Evolutionary conservation across 2,329 filamentous ascomycete species (phyloP).

Genomic region (Apiospora koreana): DNA sequence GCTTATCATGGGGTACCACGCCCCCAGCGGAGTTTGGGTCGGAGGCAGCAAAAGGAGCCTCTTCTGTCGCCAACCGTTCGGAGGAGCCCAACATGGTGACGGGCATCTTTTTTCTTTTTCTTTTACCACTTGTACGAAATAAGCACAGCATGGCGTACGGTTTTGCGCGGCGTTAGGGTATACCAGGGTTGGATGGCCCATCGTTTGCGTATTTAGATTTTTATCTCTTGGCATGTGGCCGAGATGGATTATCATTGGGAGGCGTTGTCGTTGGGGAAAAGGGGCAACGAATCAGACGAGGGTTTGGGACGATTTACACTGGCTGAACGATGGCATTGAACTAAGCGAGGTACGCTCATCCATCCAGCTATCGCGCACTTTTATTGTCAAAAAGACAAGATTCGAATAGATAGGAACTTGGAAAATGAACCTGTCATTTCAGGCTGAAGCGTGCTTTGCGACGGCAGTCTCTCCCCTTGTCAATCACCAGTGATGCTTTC

Average conservation of each 20-base stretch:
- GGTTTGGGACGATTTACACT: background rate
- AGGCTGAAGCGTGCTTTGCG: background rate
- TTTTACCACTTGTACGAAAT: background rate
- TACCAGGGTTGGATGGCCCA: constrained; percentile 9
- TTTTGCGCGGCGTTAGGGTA: constrained; percentile 7
- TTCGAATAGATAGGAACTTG: background rate
- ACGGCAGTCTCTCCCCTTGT: background rate
- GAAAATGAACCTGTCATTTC: background rate
- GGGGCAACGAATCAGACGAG: background rate
- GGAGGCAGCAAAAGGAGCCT: background rate
- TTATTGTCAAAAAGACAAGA: background rate
- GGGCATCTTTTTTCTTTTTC: background rate
- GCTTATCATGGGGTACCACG: background rate
- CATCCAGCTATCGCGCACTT: background rate
- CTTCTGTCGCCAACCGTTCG: background rate
- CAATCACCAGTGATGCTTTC: background rate
- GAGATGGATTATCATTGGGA: background rate
- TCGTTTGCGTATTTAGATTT: background rate
- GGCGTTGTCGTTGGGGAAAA: constrained; percentile 5
- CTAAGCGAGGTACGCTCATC: background rate
- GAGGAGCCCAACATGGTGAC: background rate
- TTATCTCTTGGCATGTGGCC: background rate
- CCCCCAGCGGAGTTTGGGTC: background rate
- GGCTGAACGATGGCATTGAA: background rate
- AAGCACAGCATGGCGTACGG: constrained; percentile 8